Evolutionary conservation across 495 filamentous ascomycete genomes (phyloP).

Genomic region (Penicillium soppii): DNA sequence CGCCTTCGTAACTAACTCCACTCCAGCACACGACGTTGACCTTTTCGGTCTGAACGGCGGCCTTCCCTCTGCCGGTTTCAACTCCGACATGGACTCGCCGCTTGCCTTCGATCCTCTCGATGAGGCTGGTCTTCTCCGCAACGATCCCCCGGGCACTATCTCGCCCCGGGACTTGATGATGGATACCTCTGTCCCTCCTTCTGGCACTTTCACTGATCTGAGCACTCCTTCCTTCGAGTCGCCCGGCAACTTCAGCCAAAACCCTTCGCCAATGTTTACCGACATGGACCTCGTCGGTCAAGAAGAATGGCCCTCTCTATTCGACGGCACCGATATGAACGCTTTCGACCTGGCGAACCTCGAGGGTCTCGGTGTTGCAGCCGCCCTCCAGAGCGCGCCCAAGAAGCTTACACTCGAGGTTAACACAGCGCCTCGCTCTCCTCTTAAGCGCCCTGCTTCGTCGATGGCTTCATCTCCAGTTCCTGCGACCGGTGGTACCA

Average conservation of each 20-base stretch:
- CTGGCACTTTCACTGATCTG: constrained; percentile 76
- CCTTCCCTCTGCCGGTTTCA: constrained; percentile 25
- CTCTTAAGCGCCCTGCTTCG: constrained; percentile 46
- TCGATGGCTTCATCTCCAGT: constrained; percentile 28
- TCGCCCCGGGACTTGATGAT: constrained; percentile 83
- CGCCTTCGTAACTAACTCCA: constrained; percentile 7
- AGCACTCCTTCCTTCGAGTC: constrained; percentile 82
- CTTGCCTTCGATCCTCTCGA: constrained; percentile 16
- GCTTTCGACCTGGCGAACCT: constrained; percentile 35
- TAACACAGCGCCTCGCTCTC: constrained; percentile 20
- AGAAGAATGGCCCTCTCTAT: constrained; percentile 58
- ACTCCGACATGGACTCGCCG: constrained; percentile 32
- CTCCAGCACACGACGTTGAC: constrained; percentile 20
- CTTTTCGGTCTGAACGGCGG: constrained; percentile 27
- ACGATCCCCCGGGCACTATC: constrained; percentile 58
- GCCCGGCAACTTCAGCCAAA: constrained; percentile 62
- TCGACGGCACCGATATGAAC: constrained; percentile 46
- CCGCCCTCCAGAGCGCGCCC: constrained; percentile 23
- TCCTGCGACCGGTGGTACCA: constrained; percentile 33
- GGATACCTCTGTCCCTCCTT: constrained; percentile 78
- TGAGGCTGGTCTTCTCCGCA: constrained; percentile 11
- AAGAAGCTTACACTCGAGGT: constrained; percentile 40
- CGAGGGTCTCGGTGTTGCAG: constrained; percentile 32
- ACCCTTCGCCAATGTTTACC: constrained; percentile 68
- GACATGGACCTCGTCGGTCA: constrained; percentile 34